These are phyloP conservation scores for Aphanocladium album DNA, from an alignment of 2,329 filamentous ascomycete species.

Conservation along the genomic window DNA sequence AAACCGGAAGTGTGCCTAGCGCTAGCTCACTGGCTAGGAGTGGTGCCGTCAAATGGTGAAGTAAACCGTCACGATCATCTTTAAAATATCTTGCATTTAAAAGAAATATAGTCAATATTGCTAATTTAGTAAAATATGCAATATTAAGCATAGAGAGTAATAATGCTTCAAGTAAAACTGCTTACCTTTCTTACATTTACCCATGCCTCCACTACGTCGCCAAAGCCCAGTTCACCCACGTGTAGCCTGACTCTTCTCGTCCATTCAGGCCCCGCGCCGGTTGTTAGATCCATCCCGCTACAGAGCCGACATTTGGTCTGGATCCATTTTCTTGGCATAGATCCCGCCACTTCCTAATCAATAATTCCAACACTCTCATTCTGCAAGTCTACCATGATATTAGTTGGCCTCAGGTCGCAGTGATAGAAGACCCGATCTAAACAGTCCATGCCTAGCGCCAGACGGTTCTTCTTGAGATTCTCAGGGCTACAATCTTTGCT, in stretches of 20 bases:
- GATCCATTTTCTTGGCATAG: conserved; percentile 27
- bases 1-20: too few relatives aligned
- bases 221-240: not conserved
- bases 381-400: conserved; percentile 24
- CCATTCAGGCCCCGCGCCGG: conserved; percentile 11
- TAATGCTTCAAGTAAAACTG: too few relatives aligned
- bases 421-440: conserved; percentile 21
- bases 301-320: conserved; percentile 28
- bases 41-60: too few relatives aligned
- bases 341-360: conserved; percentile 28
- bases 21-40: too few relatives aligned
- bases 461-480: not conserved
- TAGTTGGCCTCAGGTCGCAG: conserved; percentile 26
- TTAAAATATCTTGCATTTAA: too few relatives aligned
- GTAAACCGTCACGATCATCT: too few relatives aligned
- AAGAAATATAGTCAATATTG: too few relatives aligned
- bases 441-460: conserved; percentile 21
- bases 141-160: too few relatives aligned
- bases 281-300: conserved; percentile 11
- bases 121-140: too few relatives aligned
- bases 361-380: conserved; percentile 24
- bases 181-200: too few relatives aligned
- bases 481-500: not conserved
- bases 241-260: conserved; percentile 12
- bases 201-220: not conserved